Percentiles rank a stretch among this genome's conserved stretches.
phyloP scores from a whole-genome alignment of 2,329 filamentous ascomycete genomes.

The Eutypella sp. region DNA sequence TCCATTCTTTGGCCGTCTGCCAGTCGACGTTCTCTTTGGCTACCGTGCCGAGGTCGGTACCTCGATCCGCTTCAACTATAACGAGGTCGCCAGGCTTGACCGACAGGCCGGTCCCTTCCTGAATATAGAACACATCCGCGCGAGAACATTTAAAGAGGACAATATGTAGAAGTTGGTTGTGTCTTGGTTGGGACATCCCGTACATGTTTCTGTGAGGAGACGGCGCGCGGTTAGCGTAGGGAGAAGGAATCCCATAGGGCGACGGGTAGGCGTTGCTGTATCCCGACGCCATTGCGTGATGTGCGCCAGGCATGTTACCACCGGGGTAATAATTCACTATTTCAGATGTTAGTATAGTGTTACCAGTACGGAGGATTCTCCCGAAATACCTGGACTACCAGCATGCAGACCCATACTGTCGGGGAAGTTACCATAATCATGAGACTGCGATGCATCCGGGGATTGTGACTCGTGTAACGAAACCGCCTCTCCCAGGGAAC shows the following conservation, averaged over 20 bases:
- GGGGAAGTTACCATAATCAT: constrained; percentile 39
- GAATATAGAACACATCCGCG: constrained; percentile 94
- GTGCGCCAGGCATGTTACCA: constrained; percentile 23
- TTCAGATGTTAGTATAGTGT: constrained; percentile 19
- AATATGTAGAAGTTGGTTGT: constrained; percentile 73
- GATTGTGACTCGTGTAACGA: constrained; percentile 41
- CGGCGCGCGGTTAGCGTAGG: constrained; percentile 46
- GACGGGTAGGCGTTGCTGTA: constrained; percentile 41
- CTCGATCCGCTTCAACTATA: constrained; percentile 95
- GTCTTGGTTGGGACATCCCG: constrained; percentile 54
- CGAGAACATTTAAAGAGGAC: constrained; percentile 96
- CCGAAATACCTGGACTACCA: constrained; percentile 37
- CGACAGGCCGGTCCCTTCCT: constrained; percentile 87
- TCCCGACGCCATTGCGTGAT: constrained; percentile 32
- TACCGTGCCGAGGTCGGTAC: constrained; percentile 91
- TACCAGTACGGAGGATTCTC: neutral
- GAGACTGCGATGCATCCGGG: constrained; percentile 37
- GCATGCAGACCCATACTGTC: constrained; percentile 34
- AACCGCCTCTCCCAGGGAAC: constrained; percentile 51
- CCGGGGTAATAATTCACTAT: constrained; percentile 35
- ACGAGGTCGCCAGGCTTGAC: constrained; percentile 91
- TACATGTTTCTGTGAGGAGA: constrained; percentile 61
- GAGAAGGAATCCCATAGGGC: constrained; percentile 39
- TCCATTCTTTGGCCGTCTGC: constrained; percentile 80
- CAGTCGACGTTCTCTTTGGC: constrained; percentile 83